These are phyloP conservation scores for Pichia gijzeniarum DNA, from an alignment of 805 yeast genomes.

Conservation along the genomic window DNA sequence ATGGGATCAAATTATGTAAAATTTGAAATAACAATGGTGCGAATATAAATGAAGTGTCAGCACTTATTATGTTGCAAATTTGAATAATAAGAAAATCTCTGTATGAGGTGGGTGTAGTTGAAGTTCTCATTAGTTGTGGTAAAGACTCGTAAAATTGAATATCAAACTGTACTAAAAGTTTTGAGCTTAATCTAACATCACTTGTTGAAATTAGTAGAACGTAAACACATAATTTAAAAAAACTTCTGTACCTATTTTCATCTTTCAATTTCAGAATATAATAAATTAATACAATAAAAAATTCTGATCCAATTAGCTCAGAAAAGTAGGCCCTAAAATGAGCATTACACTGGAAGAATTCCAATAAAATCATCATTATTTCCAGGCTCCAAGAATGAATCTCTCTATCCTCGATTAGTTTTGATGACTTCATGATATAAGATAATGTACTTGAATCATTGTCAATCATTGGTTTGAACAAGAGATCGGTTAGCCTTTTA, in stretches of 20 bases:
- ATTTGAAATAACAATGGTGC: slow-evolving; percentile 51
- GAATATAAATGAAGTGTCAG: slow-evolving; percentile 28
- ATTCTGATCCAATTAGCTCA: slow-evolving; percentile 41
- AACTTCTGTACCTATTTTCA: slow-evolving; percentile 32
- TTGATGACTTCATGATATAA: slow-evolving; percentile 21
- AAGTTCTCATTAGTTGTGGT: slow-evolving; percentile 45
- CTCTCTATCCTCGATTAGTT: slow-evolving; percentile 13
- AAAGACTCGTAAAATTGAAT: slow-evolving; percentile 37
- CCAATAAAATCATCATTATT: slow-evolving; percentile 64
- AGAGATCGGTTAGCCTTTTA: slow-evolving; percentile 40
- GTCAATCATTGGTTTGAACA: slow-evolving; percentile 37
- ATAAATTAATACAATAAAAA: slow-evolving; percentile 48
- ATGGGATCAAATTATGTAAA: slow-evolving; percentile 54
- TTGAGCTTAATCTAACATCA: slow-evolving; percentile 31
- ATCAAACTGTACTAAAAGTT: slow-evolving; percentile 41
- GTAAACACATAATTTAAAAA: slow-evolving; percentile 46
- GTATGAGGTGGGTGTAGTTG: slow-evolving; percentile 39
- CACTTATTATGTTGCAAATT: slow-evolving; percentile 36
- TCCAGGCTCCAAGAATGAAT: slow-evolving; percentile 47
- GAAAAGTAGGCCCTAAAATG: slow-evolving; percentile 41
- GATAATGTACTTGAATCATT: slow-evolving; percentile 18
- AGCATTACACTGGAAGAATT: slow-evolving; percentile 66
- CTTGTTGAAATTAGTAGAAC: slow-evolving; percentile 44
- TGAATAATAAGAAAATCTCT: slow-evolving; percentile 60
- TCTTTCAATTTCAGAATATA: slow-evolving; percentile 47